phyloP scores from a whole-genome alignment of 2,329 filamentous ascomycete genomes.

The Bipolaris bicolor region DNA sequence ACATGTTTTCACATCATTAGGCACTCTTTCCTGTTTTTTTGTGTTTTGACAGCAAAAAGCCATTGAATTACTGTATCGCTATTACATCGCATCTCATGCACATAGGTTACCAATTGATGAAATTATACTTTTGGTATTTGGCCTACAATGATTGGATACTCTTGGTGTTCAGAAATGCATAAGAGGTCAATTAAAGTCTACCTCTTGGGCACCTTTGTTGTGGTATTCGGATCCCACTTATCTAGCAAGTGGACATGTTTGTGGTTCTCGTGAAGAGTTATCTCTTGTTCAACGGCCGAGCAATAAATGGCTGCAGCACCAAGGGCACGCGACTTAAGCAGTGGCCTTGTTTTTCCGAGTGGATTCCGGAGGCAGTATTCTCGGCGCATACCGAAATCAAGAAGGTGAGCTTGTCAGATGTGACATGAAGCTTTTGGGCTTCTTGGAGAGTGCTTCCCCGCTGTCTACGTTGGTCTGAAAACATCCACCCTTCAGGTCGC shows the following conservation, averaged over 20 bases:
- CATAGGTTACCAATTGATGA: neutral
- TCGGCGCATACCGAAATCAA: neutral
- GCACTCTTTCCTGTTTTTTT: neutral
- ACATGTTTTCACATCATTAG: neutral
- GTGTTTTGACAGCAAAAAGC: neutral
- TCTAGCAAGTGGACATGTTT: neutral
- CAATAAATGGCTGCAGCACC: neutral
- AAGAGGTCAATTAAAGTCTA: neutral
- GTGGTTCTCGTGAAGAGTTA: neutral
- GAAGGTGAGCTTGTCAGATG: neutral
- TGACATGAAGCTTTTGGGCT: too few relatives aligned
- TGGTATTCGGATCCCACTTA: neutral
- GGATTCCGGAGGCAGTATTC: too few relatives aligned
- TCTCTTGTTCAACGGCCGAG: neutral
- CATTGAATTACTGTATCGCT: neutral
- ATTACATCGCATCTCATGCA: neutral
- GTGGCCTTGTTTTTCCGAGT: neutral
- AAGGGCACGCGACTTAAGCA: neutral
- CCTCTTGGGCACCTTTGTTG: neutral
- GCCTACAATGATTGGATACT: neutral
- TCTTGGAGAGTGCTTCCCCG: too few relatives aligned
- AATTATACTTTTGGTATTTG: neutral
- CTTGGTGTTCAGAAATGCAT: neutral
- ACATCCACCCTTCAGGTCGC: constrained; percentile 35
- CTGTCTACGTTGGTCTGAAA: neutral